Conservation (phyloP, 345 rosid species). For the Brassica nigra region DNA sequence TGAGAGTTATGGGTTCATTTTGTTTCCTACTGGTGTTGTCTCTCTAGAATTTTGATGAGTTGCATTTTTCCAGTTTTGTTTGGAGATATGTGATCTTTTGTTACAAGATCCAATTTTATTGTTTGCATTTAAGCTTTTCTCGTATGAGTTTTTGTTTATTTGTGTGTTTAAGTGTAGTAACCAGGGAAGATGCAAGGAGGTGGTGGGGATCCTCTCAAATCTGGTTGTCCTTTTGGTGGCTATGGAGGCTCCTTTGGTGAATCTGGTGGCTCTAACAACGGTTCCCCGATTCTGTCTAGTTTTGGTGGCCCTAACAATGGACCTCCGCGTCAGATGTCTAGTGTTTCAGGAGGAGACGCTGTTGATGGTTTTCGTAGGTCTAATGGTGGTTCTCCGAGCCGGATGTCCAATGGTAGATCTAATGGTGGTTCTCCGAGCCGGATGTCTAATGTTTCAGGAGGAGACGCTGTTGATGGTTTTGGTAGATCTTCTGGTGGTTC, state of each 20-base stretch:
- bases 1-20: background rate
- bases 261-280: constrained; percentile 21
- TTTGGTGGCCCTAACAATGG: no score
- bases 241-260: constrained; percentile 46
- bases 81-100: background rate
- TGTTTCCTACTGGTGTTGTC: background rate
- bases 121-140: background rate
- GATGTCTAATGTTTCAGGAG: background rate
- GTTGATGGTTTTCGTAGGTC: no score
- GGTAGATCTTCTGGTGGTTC: background rate
- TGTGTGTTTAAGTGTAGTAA: background rate
- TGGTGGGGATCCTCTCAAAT: constrained; percentile 39
- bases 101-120: background rate
- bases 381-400: no score
- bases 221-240: constrained; percentile 58
- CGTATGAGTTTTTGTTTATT: background rate
- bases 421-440: background rate
- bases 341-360: no score
- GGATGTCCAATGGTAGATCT: no score
- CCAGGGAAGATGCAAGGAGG: constrained; percentile 63
- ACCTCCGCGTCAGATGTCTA: no score
- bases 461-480: background rate
- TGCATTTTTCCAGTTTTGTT: background rate
- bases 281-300: no score
- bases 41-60: background rate